Percentiles rank a stretch among this genome's conserved stretches.
phyloP scores from a whole-genome alignment of 2,329 filamentous ascomycete genomes.

The Lojkania enalia region DNA sequence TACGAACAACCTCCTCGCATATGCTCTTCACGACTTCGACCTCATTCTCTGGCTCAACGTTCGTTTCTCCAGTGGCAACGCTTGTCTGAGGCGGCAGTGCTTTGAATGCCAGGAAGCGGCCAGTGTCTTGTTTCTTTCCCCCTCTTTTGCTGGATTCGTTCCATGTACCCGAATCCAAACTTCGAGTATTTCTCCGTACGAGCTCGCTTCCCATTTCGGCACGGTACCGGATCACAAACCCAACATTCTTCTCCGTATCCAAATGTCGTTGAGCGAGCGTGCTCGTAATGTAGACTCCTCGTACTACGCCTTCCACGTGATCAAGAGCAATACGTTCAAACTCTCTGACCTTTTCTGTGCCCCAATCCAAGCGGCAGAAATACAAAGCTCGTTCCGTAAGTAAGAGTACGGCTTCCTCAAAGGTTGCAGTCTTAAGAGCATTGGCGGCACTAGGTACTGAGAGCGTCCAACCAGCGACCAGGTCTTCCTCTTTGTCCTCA shows the following conservation, averaged over 20 bases:
- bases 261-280: constrained; percentile 77
- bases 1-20: constrained; percentile 74
- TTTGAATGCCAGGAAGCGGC: constrained; percentile 58
- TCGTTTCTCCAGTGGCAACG: constrained; percentile 32
- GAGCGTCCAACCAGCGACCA: constrained; percentile 87
- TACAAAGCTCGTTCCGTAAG: constrained; percentile 86
- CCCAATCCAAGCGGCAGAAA: constrained; percentile 91
- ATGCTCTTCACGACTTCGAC: constrained; percentile 64
- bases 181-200: constrained; percentile 81
- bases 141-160: constrained; percentile 30
- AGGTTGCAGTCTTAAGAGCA: constrained; percentile 67
- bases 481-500: constrained; percentile 73
- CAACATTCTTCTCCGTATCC: constrained; percentile 79
- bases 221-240: constrained; percentile 77
- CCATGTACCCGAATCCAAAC: constrained; percentile 59
- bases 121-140: constrained; percentile 25
- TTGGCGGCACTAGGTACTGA: constrained; percentile 74
- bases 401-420: constrained; percentile 86
- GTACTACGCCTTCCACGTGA: constrained; percentile 71
- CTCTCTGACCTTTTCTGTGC: constrained; percentile 87
- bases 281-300: constrained; percentile 88
- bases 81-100: constrained; percentile 56
- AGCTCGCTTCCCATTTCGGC: constrained; percentile 71
- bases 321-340: constrained; percentile 84
- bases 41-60: constrained; percentile 47